A percentile compares a stretch with the other conserved stretches of the same genome.
Conservation (phyloP, 2,329 filamentous ascomycete genomes). For the Exserohilum rostratum region DNA sequence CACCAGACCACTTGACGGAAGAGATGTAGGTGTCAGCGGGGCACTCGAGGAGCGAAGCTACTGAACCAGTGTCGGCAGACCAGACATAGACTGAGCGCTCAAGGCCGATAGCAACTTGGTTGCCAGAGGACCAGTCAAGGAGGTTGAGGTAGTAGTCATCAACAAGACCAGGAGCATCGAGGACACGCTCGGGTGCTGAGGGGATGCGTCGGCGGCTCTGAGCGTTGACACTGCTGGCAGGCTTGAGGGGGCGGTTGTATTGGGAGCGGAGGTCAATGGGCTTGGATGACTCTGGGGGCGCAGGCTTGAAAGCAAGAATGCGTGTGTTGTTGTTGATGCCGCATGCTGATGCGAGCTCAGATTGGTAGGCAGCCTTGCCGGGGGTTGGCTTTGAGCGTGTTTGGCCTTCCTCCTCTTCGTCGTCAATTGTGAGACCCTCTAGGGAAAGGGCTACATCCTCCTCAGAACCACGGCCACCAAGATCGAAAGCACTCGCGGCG, state of each 20-base stretch:
- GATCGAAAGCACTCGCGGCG: slow-evolving; percentile 70
- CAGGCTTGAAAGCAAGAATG: slow-evolving; percentile 97
- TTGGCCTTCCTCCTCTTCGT: slow-evolving; percentile 66
- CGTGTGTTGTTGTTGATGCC: slow-evolving; percentile 92
- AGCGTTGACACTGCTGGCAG: slow-evolving; percentile 72
- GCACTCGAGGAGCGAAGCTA: slow-evolving; percentile 87
- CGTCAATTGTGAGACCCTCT: slow-evolving; percentile 78
- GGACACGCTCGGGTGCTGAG: slow-evolving; percentile 91
- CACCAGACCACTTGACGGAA: slow-evolving; percentile 98
- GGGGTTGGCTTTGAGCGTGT: slow-evolving; percentile 80
- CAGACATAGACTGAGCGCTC: slow-evolving; percentile 98
- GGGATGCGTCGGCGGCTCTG: slow-evolving; percentile 91
- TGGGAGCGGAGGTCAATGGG: slow-evolving; percentile 96
- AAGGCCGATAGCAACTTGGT: slow-evolving; percentile 96
- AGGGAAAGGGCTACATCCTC: slow-evolving; percentile 79
- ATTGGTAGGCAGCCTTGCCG: slow-evolving; percentile 88
- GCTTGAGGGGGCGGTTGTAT: slow-evolving; percentile 95
- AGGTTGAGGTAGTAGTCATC: slow-evolving; percentile 99
- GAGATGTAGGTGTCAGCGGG: slow-evolving; percentile 91
- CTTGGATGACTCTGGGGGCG: slow-evolving; percentile 96
- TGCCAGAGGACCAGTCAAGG: slow-evolving; percentile 95
- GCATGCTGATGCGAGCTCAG: slow-evolving; percentile 86
- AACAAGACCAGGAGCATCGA: slow-evolving; percentile 93
- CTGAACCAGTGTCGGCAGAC: slow-evolving; percentile 92
- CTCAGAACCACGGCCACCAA: slow-evolving; percentile 64